Percentiles rank a stretch among this genome's conserved stretches.
These are phyloP conservation scores for Neofusicoccum laricinum DNA, from an alignment of 2,329 filamentous ascomycete genomes.

Conservation along the genomic window DNA sequence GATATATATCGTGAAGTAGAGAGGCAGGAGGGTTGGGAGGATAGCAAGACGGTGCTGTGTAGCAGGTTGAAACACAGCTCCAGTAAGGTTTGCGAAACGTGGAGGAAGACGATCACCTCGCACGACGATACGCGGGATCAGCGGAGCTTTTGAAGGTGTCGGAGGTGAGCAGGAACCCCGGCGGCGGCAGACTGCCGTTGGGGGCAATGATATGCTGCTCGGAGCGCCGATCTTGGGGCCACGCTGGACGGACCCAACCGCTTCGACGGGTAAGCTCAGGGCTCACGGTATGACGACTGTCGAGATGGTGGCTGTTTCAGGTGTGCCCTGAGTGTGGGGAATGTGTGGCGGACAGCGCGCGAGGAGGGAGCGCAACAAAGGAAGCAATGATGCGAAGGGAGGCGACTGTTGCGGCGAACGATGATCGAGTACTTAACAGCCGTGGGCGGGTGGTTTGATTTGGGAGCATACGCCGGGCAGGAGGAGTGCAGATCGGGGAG, in stretches of 20 bases:
- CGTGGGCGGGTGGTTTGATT: slow-evolving; percentile 1
- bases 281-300: slow-evolving; percentile 20
- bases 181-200: slow-evolving; percentile 25
- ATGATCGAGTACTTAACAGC: slow-evolving; percentile 14
- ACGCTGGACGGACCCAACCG: slow-evolving; percentile 30
- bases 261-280: slow-evolving; percentile 37
- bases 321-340: slow-evolving; percentile 32
- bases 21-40: slow-evolving; percentile 18
- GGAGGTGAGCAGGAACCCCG: slow-evolving; percentile 24
- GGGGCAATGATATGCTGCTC: slow-evolving; percentile 34
- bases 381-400: slow-evolving; percentile 17
- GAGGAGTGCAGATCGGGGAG: slow-evolving; percentile 17
- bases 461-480: slow-evolving; percentile 5
- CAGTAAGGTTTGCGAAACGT: slow-evolving; percentile 42
- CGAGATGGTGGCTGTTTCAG: slow-evolving; percentile 34
- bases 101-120: slow-evolving; percentile 47
- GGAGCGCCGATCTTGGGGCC: slow-evolving; percentile 34
- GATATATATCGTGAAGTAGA: slow-evolving; percentile 15
- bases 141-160: slow-evolving; percentile 41
- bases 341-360: slow-evolving; percentile 18
- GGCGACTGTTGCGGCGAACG: slow-evolving; percentile 9
- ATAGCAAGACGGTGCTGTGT: slow-evolving; percentile 18
- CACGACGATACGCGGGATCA: slow-evolving; percentile 46
- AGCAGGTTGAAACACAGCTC: slow-evolving; percentile 33
- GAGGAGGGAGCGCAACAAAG: slow-evolving; percentile 10